A percentile compares a stretch with the other conserved stretches of the same genome.
phyloP scores from a whole-genome alignment of 2,329 filamentous ascomycete genomes.

The Epichloe aotearoae region DNA sequence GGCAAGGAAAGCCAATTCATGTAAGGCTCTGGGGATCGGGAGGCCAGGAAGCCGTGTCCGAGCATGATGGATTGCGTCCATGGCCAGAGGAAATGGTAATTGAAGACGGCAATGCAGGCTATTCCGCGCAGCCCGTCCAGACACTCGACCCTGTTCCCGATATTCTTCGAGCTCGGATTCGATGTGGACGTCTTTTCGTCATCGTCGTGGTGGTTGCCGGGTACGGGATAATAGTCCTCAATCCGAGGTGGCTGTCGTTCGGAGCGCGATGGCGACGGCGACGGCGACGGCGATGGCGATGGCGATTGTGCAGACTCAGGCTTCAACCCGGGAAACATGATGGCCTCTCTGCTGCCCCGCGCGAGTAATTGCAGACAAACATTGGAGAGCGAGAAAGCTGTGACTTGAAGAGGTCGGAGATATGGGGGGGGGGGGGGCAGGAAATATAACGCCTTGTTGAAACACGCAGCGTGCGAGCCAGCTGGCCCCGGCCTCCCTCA shows the following conservation, averaged over 20 bases:
- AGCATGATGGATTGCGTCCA: slow-evolving; percentile 27
- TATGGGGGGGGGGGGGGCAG: too few relatives aligned
- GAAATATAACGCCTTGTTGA: too few relatives aligned
- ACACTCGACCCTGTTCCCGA: slow-evolving; percentile 22
- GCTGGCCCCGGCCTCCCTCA: too few relatives aligned
- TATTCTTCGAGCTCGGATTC: slow-evolving; percentile 4
- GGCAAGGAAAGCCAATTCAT: slow-evolving; percentile 20
- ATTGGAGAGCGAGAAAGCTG: not conserved
- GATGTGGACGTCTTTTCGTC: not conserved
- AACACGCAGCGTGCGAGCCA: too few relatives aligned
- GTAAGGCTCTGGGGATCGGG: slow-evolving; percentile 22
- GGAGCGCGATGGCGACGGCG: not conserved
- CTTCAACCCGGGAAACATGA: not conserved
- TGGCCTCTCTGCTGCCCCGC: not conserved
- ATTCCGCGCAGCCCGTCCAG: slow-evolving; percentile 29
- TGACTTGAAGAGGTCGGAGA: too few relatives aligned
- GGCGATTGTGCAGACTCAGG: not conserved
- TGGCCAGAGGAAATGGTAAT: slow-evolving; percentile 29
- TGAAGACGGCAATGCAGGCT: slow-evolving; percentile 29
- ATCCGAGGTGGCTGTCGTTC: not conserved
- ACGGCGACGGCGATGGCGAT: too few relatives aligned
- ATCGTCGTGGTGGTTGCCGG: not conserved
- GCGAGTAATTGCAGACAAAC: not conserved
- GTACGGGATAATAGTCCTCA: not conserved
- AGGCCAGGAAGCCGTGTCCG: slow-evolving; percentile 24